Conservation (phyloP, 2,329 filamentous ascomycete genomes). For the Taxawa tesnikishii region DNA sequence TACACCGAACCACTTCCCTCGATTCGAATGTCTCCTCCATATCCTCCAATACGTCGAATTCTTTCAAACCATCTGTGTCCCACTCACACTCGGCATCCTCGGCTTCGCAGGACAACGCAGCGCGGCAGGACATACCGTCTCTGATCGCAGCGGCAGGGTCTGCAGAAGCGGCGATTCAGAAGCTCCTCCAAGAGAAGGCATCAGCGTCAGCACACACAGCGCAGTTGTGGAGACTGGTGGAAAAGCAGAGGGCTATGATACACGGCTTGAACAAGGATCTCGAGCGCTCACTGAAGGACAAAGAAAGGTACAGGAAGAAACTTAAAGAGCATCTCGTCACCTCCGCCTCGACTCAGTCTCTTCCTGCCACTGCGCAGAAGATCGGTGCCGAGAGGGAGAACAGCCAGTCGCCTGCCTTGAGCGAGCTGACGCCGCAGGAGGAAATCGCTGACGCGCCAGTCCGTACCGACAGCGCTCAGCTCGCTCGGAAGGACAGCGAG, state of each 20-base stretch:
- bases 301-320: slow-evolving; percentile 85
- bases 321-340: slow-evolving; percentile 59
- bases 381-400: slow-evolving; percentile 11
- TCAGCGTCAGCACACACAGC: slow-evolving; percentile 79
- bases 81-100: slow-evolving; percentile 46
- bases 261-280: slow-evolving; percentile 89
- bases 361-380: slow-evolving; percentile 11
- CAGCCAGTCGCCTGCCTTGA: slow-evolving; percentile 15
- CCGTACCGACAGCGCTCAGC: slow-evolving; percentile 4
- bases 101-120: slow-evolving; percentile 43
- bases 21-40: slow-evolving; percentile 75
- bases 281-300: slow-evolving; percentile 81
- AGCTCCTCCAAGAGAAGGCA: slow-evolving; percentile 83
- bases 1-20: slow-evolving; percentile 72
- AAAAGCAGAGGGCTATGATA: slow-evolving; percentile 92
- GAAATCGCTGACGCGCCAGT: slow-evolving; percentile 1
- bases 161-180: slow-evolving; percentile 76
- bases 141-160: slow-evolving; percentile 78
- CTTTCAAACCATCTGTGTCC: slow-evolving; percentile 39
- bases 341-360: slow-evolving; percentile 19
- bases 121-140: slow-evolving; percentile 61
- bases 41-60: slow-evolving; percentile 40
- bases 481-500: slow-evolving; percentile 6
- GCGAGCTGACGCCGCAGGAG: slow-evolving; percentile 4
- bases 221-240: slow-evolving; percentile 88